Conservation (phyloP, 2,329 filamentous ascomycete species). For the Sporothrix brasiliensis region DNA sequence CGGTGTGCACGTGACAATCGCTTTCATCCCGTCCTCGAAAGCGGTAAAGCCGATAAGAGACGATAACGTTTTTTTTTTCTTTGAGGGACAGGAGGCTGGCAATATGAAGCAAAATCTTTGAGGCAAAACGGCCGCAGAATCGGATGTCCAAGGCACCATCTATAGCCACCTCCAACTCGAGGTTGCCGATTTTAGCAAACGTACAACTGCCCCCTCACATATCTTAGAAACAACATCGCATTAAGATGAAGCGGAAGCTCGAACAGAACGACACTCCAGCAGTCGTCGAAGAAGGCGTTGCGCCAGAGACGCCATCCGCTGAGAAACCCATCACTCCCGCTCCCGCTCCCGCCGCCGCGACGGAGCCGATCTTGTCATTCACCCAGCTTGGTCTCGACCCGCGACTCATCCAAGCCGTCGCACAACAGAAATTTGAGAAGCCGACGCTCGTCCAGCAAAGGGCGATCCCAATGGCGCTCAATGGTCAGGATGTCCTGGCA, state of each 20-base stretch:
- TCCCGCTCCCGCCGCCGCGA: slow-evolving; percentile 35
- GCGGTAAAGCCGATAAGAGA: slow-evolving; percentile 30
- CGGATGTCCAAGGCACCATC: neutral
- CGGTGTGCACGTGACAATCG: slow-evolving; percentile 10
- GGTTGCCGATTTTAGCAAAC: neutral
- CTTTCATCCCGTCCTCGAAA: slow-evolving; percentile 6
- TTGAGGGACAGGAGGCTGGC: slow-evolving; percentile 19
- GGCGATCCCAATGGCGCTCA: slow-evolving; percentile 83
- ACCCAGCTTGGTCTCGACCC: slow-evolving; percentile 78
- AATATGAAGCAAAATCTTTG: slow-evolving; percentile 30
- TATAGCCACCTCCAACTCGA: neutral
- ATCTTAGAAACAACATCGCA: neutral
- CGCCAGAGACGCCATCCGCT: neutral
- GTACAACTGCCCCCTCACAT: neutral
- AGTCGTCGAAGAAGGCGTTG: slow-evolving; percentile 35
- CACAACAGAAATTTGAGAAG: slow-evolving; percentile 77
- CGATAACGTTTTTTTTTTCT: slow-evolving; percentile 32
- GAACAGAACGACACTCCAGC: slow-evolving; percentile 47
- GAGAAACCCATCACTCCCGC: slow-evolving; percentile 25
- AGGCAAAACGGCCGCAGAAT: slow-evolving; percentile 13
- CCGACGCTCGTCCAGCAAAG: slow-evolving; percentile 88
- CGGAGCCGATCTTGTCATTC: slow-evolving; percentile 59
- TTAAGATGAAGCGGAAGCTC: slow-evolving; percentile 63
- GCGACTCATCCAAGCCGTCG: slow-evolving; percentile 81
- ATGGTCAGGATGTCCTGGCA: slow-evolving; percentile 86